Base-by-base conservation (phyloP, 2,329 filamentous ascomycete species). In the Plenodomus tracheiphilus region DNA sequence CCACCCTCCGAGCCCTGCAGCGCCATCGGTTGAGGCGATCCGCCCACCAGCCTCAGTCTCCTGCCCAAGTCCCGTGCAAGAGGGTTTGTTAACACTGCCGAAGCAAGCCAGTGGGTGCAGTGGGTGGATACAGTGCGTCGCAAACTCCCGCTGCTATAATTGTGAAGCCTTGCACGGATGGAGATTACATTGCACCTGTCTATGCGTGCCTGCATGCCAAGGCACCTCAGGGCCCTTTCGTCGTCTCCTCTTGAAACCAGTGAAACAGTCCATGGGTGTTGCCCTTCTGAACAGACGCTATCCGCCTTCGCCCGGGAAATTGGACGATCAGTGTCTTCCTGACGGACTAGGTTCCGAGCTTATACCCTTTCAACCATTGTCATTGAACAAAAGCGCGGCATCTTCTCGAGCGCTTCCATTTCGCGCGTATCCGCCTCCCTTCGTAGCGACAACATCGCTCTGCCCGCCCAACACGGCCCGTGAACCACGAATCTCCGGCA, bases 251-350 rank as follows among this genome's bases (percentile, higher is more conserved):
- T 56, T 56, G 53, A 56, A 56, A 56, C 53, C 47, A 50, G 45
- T 56, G 53, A 56, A 56, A 56, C 53, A 52, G 49, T 49, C 53
- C 53, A 56, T 44, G 53, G 53, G 40, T 53, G 46, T 46, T 53
- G 47, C 50, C 44, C 53, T 56, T 53, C 69, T 70, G 69, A 71
- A 71, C 68, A 70, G 68, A 63, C 65, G 60, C 61, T 66, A 64
- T 66, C 66, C 65, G 66, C 63, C 53, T 66, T 64, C 64, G 63
- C 64, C 60, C 67, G 65, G 68, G 67, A 71, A 62, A 70, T 71
- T 69, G 66, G 68, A 69, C 66, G 66, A 70, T 69, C 65, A 69
- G 65, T 67, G 66, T 69, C 66, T 69, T 70, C 64, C 62, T 71
- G 61, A 68, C 64, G 63, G 63, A 59, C 65, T 66, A 55, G 61